Evolutionary conservation across 257 asterid species (phyloP), one percentile per base, ranked within the genome.

Genomic region (Rehmannia glutinosa): DNA sequence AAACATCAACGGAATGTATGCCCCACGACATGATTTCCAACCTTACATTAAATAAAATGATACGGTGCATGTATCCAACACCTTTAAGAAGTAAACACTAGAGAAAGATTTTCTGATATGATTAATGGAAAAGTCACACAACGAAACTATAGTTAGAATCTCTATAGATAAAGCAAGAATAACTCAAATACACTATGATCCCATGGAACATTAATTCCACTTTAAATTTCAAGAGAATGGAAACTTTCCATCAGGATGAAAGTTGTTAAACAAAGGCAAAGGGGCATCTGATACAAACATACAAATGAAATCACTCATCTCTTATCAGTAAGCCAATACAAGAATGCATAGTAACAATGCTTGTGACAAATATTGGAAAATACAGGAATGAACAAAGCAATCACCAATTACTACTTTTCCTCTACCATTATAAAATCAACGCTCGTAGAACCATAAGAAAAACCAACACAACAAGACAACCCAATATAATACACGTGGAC

Each of bases 401-500:
- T 41, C 66, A 69, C 69, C 66, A 70, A 47, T 28, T 61, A 25
- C 62, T 27, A 54, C 66, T 32, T 58, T 15, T 36, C 61, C 36
- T 16, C 50, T 35, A 69, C 77, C 57, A 69, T 55, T 41, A 25
- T 45, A 46, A 70, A 56, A 62, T 72, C 45, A 73, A 41, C 53
- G 77, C 76, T 58, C 20, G 57, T 2, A 64, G 46, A 66, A 25
- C 73, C 65, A 50, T 41, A 71, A 50, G 4, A 62, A 43, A 64
- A 72, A 68, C 50, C 45, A 59, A 66, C 63, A 77, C 62, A 58
- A 66, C 76, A 68, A 69, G 51, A 81, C 75, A 74, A 70, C 60
- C 81, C 71, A 70, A 73, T 57, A 73, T 45, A 50, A 61, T 25
- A 57, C 74, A 64, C 42, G 42, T 42, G 64, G 72, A 76, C 74